These are phyloP conservation scores for Jackrogersella multiformis DNA, from an alignment of 495 filamentous ascomycete genomes.

Conservation along the genomic window DNA sequence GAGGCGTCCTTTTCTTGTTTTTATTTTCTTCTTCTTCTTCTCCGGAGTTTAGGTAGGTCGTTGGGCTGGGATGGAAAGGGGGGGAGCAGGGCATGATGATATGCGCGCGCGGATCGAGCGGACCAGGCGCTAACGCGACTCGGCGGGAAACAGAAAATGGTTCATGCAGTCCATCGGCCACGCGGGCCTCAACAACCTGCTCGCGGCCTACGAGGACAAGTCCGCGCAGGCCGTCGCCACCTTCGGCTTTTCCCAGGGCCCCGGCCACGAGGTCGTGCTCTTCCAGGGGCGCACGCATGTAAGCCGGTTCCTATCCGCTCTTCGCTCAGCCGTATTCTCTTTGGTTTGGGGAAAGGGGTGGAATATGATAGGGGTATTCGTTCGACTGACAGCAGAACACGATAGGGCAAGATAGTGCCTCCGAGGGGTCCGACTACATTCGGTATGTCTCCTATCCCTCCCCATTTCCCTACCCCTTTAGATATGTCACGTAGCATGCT, in stretches of 20 bases:
- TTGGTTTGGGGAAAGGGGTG: neutral
- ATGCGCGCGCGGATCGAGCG: neutral
- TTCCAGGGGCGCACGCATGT: conserved; percentile 86
- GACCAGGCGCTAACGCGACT: conserved; percentile 9
- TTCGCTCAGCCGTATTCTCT: neutral
- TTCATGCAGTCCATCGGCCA: conserved; percentile 86
- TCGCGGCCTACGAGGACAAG: conserved; percentile 89
- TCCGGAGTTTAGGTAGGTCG: neutral
- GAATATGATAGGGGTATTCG: neutral
- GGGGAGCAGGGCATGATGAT: neutral
- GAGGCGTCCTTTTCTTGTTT: neutral
- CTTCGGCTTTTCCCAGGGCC: conserved; percentile 89
- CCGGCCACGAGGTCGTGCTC: conserved; percentile 82
- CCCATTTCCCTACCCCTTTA: conserved; percentile 14
- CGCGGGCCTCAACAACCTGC: conserved; percentile 87
- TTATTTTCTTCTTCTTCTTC: conserved; percentile 12
- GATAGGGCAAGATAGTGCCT: conserved; percentile 77
- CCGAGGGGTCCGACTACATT: conserved; percentile 78
- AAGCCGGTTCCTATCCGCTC: conserved; percentile 23
- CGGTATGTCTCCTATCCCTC: conserved; percentile 63
- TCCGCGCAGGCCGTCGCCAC: conserved; percentile 93
- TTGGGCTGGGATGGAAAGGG: neutral
- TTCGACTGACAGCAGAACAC: conserved; percentile 39
- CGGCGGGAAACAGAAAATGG: conserved; percentile 73
- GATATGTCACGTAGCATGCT: too few relatives aligned